A percentile compares a stretch with the other conserved stretches of the same genome.
phyloP scores from a whole-genome alignment of 805 yeast genomes.

The Kuraishia borneana region DNA sequence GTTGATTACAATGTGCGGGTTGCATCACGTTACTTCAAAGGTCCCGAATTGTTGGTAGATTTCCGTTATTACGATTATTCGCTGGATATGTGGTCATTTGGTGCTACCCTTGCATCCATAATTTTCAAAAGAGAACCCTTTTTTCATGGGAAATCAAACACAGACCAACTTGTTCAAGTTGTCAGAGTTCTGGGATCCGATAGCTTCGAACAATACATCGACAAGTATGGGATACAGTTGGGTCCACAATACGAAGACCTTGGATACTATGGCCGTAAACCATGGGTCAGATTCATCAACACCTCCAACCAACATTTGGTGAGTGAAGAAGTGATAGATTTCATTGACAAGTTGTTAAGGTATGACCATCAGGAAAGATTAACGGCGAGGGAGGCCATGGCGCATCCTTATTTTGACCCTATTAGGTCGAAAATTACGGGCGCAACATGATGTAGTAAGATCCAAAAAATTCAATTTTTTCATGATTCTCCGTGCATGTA shows the following conservation, averaged over 20 bases:
- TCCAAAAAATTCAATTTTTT: no score
- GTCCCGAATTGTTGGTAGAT: conserved; percentile 84
- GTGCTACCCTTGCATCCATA: conserved; percentile 87
- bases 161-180: conserved; percentile 85
- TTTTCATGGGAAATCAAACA: conserved; percentile 83
- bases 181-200: conserved; percentile 83
- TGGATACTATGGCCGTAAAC: conserved; percentile 66
- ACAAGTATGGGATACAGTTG: conserved; percentile 60
- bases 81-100: conserved; percentile 87
- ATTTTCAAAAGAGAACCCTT: conserved; percentile 87
- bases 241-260: conserved; percentile 71
- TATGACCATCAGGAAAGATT: conserved; percentile 85
- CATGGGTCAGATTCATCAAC: conserved; percentile 77
- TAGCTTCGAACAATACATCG: conserved; percentile 55
- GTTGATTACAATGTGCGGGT: conserved; percentile 89
- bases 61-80: conserved; percentile 86
- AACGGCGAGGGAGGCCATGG: conserved; percentile 84
- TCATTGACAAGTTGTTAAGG: conserved; percentile 66
- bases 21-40: conserved; percentile 87
- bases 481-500: no score
- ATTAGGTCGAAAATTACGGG: conserved; percentile 7
- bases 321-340: conserved; percentile 64
- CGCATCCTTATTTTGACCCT: conserved; percentile 36
- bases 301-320: conserved; percentile 58
- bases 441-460: no score